These are phyloP conservation scores for Acanthamoeba culbertsoni DNA, from an alignment of 208 protist species.

Conservation along the genomic window DNA sequence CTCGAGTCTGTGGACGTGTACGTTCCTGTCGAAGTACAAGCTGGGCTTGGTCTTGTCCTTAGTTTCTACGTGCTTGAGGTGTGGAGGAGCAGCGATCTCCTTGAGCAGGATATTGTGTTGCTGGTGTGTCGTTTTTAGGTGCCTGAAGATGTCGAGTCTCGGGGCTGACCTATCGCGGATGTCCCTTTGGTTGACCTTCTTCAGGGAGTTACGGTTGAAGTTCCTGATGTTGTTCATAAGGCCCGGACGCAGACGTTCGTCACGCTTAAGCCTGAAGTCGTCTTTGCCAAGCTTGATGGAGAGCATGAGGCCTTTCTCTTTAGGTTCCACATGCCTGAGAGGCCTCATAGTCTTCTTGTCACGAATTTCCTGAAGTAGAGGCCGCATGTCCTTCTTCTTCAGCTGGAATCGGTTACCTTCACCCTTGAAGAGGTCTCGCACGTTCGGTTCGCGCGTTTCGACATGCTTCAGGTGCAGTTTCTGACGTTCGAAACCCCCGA, in stretches of 20 bases:
- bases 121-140: not conserved
- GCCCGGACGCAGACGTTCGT: not conserved
- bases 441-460: not conserved
- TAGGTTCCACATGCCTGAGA: not conserved
- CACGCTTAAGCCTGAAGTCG: not conserved
- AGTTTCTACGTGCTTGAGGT: not conserved
- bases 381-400: not conserved
- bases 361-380: not conserved
- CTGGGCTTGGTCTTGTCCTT: slow-evolving; percentile 5
- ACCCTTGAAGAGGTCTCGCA: not conserved
- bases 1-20: not conserved
- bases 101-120: not conserved
- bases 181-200: not conserved
- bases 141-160: not conserved
- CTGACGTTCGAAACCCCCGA: not conserved
- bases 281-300: not conserved
- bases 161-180: not conserved
- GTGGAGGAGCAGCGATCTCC: not conserved
- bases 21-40: not conserved
- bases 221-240: not conserved
- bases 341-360: not conserved
- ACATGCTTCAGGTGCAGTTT: not conserved
- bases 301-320: not conserved
- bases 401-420: not conserved
- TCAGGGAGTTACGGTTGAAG: not conserved